A percentile compares a stretch with the other conserved stretches of the same genome.
Evolutionary conservation across 345 rosid genomes (phyloP).

Genomic region (Eucalyptus lansdowneana): DNA sequence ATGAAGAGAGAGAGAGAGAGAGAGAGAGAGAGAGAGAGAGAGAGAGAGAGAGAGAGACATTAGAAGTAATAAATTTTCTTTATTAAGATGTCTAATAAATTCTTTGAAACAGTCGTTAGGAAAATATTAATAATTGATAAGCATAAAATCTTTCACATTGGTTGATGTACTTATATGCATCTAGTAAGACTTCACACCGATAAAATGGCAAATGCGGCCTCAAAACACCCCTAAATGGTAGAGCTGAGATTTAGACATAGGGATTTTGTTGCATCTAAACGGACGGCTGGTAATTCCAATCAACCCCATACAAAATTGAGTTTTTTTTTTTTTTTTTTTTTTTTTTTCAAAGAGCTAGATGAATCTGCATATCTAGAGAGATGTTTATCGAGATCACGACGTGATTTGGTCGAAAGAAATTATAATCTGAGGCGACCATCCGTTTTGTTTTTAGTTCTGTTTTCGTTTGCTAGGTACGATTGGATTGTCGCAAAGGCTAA

Average conservation of each 20-base stretch:
- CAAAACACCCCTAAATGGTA: background rate
- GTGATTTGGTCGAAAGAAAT: background rate
- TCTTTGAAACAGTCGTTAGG: background rate
- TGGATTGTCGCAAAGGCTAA: background rate
- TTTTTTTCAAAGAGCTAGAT: background rate
- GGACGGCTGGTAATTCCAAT: background rate
- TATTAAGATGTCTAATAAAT: background rate
- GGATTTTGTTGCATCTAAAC: background rate
- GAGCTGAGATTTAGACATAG: background rate
- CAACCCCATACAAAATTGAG: background rate
- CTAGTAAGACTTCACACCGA: background rate
- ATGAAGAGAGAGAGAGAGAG: rapidly evolving
- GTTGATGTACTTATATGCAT: background rate
- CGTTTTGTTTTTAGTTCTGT: background rate
- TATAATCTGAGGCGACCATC: background rate
- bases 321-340: too few relatives aligned
- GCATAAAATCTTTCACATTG: background rate
- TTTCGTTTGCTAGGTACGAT: background rate
- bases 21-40: rapidly evolving
- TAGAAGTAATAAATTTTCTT: background rate
- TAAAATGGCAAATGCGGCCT: background rate
- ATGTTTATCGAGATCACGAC: background rate
- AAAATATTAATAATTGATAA: too few relatives aligned
- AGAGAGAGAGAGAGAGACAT: background rate
- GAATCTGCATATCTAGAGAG: background rate